Evolutionary conservation across 2,329 filamentous ascomycete species (phyloP), one percentile per base, ranked within the genome.

Genomic region (Drechslerella coelobrocha): DNA sequence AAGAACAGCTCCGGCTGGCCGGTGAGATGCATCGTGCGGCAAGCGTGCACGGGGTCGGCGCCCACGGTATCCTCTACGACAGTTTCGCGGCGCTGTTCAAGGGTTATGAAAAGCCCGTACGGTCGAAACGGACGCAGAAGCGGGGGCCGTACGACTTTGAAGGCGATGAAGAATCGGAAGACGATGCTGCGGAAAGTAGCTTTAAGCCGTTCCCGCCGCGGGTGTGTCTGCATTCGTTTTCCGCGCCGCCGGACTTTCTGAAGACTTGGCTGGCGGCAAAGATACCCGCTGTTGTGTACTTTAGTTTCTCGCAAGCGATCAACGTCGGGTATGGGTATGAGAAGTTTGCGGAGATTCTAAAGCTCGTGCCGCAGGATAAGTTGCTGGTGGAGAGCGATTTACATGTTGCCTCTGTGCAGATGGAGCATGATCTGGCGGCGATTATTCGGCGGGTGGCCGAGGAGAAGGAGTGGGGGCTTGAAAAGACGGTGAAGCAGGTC

Each of bases 171-270:
- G 34, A 56, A 21, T 50, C 47, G 9, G 78, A 79, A 19, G 76
- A 78, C 0, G 79, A 81, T 1, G 75, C 80, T 0, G 77, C 26
- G 75, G 78, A 10, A 75, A 77, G 17, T 65, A 75, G 29, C 48
- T 68, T 6, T 56, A 75, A 12, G 72, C 88, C 89, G 0, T 97
- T 89, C 75, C 92, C 94, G 2, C 92, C 92, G 0, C 83, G 92
- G 7, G 88, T 97, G 77, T 99, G 94, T 77, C 85, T 99, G 68
- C 94, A 99, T 79, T 97, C 92, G 0, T 99, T 92, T 79, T 95
- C 90, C 51, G 93, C 91, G 0, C 84, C 88, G 4, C 82, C 86
- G 9, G 88, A 94, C 62, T 84, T 88, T 29, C 80, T 97, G 37
- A 88, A 85, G 73, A 91, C 92, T 78, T 97, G 96, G 76, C 80